These are phyloP conservation scores for Diddensiella transvaalensis DNA, from an alignment of 805 yeast genomes.

Conservation along the genomic window DNA sequence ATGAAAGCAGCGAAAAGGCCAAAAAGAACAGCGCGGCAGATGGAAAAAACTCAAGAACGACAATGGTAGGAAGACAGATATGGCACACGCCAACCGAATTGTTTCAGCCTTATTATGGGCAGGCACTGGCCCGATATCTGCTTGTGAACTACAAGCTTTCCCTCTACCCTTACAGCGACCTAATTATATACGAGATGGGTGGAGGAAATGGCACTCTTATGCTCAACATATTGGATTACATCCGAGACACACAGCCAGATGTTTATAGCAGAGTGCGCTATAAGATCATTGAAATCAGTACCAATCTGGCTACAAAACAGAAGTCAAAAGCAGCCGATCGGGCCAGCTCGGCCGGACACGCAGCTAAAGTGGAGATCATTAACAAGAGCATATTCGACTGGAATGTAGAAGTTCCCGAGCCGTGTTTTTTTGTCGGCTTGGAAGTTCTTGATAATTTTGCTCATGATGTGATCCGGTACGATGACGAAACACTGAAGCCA, in stretches of 20 bases:
- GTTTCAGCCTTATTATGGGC: slow-evolving; percentile 78
- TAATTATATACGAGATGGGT: slow-evolving; percentile 81
- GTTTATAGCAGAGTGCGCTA: slow-evolving; percentile 67
- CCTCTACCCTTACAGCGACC: slow-evolving; percentile 63
- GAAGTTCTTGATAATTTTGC: slow-evolving; percentile 84
- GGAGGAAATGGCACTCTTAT: slow-evolving; percentile 88
- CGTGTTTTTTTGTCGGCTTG: slow-evolving; percentile 72
- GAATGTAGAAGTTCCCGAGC: slow-evolving; percentile 55
- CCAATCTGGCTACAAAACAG: slow-evolving; percentile 59
- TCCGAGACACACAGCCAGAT: slow-evolving; percentile 62
- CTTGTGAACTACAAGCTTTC: slow-evolving; percentile 67
- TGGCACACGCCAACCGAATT: slow-evolving; percentile 92
- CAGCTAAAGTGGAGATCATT: slow-evolving; percentile 56
- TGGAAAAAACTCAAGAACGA: background rate
- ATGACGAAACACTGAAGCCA: slow-evolving; percentile 60
- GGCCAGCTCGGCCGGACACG: slow-evolving; percentile 44
- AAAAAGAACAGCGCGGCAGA: slow-evolving; percentile 13
- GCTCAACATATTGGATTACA: slow-evolving; percentile 66
- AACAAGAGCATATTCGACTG: slow-evolving; percentile 77
- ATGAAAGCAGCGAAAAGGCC: slow-evolving; percentile 21
- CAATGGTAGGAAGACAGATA: slow-evolving; percentile 49
- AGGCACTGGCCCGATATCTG: slow-evolving; percentile 77
- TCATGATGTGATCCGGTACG: slow-evolving; percentile 78
- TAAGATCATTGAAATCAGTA: slow-evolving; percentile 68
- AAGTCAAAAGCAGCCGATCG: slow-evolving; percentile 32